Base-by-base conservation (phyloP, 495 filamentous ascomycete species). In the Podospora pseudopauciseta region DNA sequence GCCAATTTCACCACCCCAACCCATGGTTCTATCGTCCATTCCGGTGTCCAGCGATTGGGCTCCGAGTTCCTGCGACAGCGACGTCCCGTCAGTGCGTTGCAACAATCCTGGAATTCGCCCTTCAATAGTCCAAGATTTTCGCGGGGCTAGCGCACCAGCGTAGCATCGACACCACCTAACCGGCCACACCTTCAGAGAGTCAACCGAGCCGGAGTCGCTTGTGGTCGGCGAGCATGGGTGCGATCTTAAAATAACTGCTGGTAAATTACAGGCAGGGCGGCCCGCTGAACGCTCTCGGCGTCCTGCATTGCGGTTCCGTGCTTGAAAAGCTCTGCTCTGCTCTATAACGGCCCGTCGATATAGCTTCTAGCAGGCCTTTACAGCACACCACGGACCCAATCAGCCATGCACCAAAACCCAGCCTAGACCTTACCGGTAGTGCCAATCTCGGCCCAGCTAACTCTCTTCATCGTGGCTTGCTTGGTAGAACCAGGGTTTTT, bases 101-200 rank as follows among this genome's bases (percentile, higher is more conserved):
- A 28, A 19, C 49, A 67, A 67, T 65, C 68, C 68, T 54, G 68
- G 68, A 49, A 64, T 70, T 70, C 63, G 23, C 27, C 32, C 64
- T 58, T 70, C 68, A 70, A 67, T 70, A 67, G 64, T 67, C 60
- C 64, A 70, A 65, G 68, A 60, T 70, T 65, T 70, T 65, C 27
- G 2, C 44, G 23, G 55, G 61, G 65, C 65, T 70, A 67, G 61
- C 61, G 61, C 60, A 26, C 55, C 57, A 67, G 56, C 54, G 68
- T 70, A 15, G 68, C 68, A 70, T 67, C 54, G 34, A 32, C 67
- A 49, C 65, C 34, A 67, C 68, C 65, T 53, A 26, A 11, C 61
- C 30, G 27, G 32, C 27, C 68, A 55, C 60, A n/a, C 65, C 49
- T 32, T 60, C 57, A 55, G 56, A 54, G 61, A 20, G 27, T 16